phyloP scores from a whole-genome alignment of 331 rosid species.

The Phaseolus coccineus region DNA sequence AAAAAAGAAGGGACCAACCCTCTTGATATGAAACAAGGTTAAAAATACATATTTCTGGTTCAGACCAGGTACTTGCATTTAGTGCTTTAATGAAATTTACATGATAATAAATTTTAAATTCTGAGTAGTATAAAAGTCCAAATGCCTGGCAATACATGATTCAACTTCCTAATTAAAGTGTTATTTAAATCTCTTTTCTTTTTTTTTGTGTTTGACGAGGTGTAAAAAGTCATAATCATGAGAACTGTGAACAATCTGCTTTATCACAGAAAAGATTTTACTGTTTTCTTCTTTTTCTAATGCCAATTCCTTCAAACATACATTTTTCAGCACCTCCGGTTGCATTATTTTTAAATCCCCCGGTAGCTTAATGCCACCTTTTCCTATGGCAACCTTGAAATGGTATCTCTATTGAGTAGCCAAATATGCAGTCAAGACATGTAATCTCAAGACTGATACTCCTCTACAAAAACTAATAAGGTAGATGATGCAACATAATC shows the following conservation, averaged over 20 bases:
- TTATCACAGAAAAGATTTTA: not conserved
- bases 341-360: not conserved
- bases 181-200: not conserved
- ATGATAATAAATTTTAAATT: not conserved
- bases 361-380: conserved; percentile 17
- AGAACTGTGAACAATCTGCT: not conserved
- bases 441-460: conserved; percentile 23
- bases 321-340: not conserved
- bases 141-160: not conserved
- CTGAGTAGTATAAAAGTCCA: not conserved
- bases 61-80: not conserved
- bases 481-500: not conserved
- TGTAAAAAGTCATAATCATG: not conserved
- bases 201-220: not conserved
- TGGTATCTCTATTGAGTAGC: conserved; percentile 4
- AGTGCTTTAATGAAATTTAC: not conserved
- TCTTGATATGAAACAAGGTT: not conserved
- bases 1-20: not conserved
- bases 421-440: conserved; percentile 10
- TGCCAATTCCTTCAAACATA: not conserved
- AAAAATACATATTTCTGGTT: not conserved
- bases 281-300: conserved; percentile 24
- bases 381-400: not conserved
- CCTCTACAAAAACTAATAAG: conserved; percentile 27
- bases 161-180: not conserved